Base-by-base conservation (phyloP, 140 eudicot genomes). In the Oenanthe javanica region DNA sequence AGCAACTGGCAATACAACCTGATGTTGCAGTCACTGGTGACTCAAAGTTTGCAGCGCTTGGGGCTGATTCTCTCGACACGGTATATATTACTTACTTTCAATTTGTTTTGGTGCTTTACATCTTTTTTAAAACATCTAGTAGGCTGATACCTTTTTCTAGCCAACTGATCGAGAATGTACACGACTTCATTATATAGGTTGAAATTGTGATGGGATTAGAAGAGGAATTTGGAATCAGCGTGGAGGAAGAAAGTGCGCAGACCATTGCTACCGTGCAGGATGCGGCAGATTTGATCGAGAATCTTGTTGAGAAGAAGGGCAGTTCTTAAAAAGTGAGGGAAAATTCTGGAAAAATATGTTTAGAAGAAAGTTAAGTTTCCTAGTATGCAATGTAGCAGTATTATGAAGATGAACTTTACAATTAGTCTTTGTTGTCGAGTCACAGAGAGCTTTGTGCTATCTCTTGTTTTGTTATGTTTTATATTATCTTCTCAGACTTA, bases 31-130 rank as follows among this genome's bases (percentile, higher is more conserved):
- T 94, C 76, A 81, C 82, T 49, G 97, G 97, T 73, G 94, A 90
- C 69, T 88, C 98, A 11, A 89, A 85, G 72, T 91, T 93, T 83
- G 84, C 93, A 42, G 79, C 90, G 10, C 93, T 93, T 72, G 97
- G 98, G 82, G 97, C 98, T 80, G 98, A 94, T 85, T 94, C 98
- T 82, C 97, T 94, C 23, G 98, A 94, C 85, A 91, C 96, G 79
- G 98, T 91, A 89, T 57, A 1, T 0, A 23, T 79, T 16, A 46
- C 40, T 79, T 2, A 23, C 43, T 66, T 66, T 66, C 9, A 66
- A 66, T 0, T 66, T 4, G 45, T 66, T 66, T 3, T 12, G 18
- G 27, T 64, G 72, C 18, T 25, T 25, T 27, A 25, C 43, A 64
- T 63, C 72, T 19, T 25, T 64, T 25, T 7, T 66, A 27, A 5